A percentile compares a stretch with the other conserved stretches of the same genome.
Evolutionary conservation across 352 stramenopile species (phyloP).

Genomic region (Phytophthora megakarya): DNA sequence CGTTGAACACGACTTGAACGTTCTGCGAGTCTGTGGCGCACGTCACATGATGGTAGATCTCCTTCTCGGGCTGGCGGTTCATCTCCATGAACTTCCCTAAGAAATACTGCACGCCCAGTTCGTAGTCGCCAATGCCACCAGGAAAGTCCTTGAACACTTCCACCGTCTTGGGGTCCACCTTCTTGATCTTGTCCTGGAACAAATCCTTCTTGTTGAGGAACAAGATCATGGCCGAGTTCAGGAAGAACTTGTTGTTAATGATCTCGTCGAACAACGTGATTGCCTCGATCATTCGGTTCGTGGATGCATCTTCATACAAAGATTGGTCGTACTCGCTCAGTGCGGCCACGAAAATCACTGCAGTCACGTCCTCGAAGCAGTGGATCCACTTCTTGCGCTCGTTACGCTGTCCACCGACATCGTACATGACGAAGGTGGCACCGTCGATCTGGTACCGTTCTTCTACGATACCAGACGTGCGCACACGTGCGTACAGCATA

Average conservation of each 20-base stretch:
- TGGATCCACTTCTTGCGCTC: constrained; percentile 98
- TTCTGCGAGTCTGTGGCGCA: constrained; percentile 98
- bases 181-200: constrained; percentile 96
- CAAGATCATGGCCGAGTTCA: constrained; percentile 94
- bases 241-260: constrained; percentile 95
- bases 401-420: constrained; percentile 96
- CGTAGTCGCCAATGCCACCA: constrained; percentile 84
- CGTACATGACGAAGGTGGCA: constrained; percentile 97
- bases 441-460: constrained; percentile 95
- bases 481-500: constrained; percentile 95
- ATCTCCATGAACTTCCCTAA: constrained; percentile 94
- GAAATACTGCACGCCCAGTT: constrained; percentile 91
- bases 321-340: constrained; percentile 95
- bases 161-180: constrained; percentile 91
- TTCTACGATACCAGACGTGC: constrained; percentile 95
- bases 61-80: constrained; percentile 91
- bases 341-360: constrained; percentile 96
- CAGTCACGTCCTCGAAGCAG: constrained; percentile 96
- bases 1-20: constrained; percentile 96
- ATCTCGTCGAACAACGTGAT: constrained; percentile 96
- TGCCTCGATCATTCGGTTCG: constrained; percentile 96
- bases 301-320: constrained; percentile 93
- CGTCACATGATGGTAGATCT: constrained; percentile 96
- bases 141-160: constrained; percentile 92
- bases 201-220: constrained; percentile 98